Base-by-base conservation (phyloP, 148 eudicot species). In the Camellia japonica region DNA sequence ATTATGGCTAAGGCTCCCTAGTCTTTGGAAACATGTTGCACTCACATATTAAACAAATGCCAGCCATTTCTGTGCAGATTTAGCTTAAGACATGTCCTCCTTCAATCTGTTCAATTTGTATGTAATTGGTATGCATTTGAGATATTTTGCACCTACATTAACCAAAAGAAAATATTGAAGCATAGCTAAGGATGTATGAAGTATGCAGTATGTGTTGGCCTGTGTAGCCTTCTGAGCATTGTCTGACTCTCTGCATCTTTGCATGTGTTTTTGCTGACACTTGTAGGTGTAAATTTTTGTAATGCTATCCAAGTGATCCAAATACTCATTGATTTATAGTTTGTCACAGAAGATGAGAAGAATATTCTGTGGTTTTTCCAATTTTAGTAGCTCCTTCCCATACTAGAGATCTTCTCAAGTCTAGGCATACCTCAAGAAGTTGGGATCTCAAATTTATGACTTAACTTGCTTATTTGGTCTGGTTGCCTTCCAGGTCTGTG, bases 211-310 rank as follows among this genome's bases (percentile, higher is more conserved):
- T 44, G 30, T 23, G 51, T 12, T 30, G 38, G 38, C 38, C 94
- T 86, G 91, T 95, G 52, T 95, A 87, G 99, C 93, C 42, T 86
- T 90, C 82, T 79, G 87, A 88, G 86, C 89, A 87, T 49, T 6
- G 23, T 20, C 42, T 3, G 13, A 15, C 30, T 6, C 38, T 30
- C 38, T 30, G 38, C 11, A 9, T 41, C 49, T 11, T 9, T 16
- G 41, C 71, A 30, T 30, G 38, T 30, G 23, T 23, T 11, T 4
- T 68, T 30, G 38, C 38, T 30, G 38, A 30, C 38, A 30, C 38
- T 30, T 30, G 38, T 30, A 30, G 38, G 38, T 30, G 38, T 30
- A 30, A 30, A 30, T 30, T 30, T 30, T 30, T 30, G 38, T 30
- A 30, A 30, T 30, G 38, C 1, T 30, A 30, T 30, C 38, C 38